Conservation (phyloP, 1,139 yeast genomes). For the Ogataea hybrid region DNA sequence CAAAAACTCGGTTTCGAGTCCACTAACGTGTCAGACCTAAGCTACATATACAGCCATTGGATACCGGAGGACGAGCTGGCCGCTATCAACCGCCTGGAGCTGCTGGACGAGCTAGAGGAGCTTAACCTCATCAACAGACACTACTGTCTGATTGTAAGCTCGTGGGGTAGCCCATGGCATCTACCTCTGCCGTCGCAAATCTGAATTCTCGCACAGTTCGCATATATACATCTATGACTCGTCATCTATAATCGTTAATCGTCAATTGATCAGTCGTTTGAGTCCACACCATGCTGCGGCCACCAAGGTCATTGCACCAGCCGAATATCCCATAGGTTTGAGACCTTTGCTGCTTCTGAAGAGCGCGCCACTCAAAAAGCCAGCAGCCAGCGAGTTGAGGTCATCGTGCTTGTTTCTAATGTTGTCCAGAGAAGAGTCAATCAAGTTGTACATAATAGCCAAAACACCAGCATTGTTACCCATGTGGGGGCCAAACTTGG, state of each 20-base stretch:
- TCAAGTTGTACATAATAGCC: slow-evolving; percentile 82
- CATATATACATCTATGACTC: slow-evolving; percentile 11
- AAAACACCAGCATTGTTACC: slow-evolving; percentile 96
- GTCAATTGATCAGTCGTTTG: slow-evolving; percentile 44
- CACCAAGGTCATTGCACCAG: slow-evolving; percentile 82
- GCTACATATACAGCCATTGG: slow-evolving; percentile 61
- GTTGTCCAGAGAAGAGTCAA: slow-evolving; percentile 77
- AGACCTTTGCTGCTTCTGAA: slow-evolving; percentile 85
- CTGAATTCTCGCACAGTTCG: slow-evolving; percentile 10
- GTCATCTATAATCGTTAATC: slow-evolving; percentile 12
- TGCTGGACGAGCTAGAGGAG: slow-evolving; percentile 93
- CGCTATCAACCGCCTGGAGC: slow-evolving; percentile 63
- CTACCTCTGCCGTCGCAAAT: slow-evolving; percentile 20
- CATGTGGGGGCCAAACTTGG: slow-evolving; percentile 92
- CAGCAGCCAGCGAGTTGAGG: slow-evolving; percentile 79
- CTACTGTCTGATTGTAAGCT: slow-evolving; percentile 53
- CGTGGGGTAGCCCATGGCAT: slow-evolving; percentile 23
- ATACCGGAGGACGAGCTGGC: slow-evolving; percentile 43
- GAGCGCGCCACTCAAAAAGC: slow-evolving; percentile 89
- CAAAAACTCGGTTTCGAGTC: slow-evolving; percentile 22
- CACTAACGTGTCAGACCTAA: slow-evolving; percentile 51
- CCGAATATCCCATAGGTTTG: slow-evolving; percentile 84
- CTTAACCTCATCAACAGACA: slow-evolving; percentile 70
- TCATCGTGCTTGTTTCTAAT: slow-evolving; percentile 88
- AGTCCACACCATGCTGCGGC: slow-evolving; percentile 93